Base-by-base conservation (phyloP, 768 basidiomycete genomes). In the Hericium erinaceus region DNA sequence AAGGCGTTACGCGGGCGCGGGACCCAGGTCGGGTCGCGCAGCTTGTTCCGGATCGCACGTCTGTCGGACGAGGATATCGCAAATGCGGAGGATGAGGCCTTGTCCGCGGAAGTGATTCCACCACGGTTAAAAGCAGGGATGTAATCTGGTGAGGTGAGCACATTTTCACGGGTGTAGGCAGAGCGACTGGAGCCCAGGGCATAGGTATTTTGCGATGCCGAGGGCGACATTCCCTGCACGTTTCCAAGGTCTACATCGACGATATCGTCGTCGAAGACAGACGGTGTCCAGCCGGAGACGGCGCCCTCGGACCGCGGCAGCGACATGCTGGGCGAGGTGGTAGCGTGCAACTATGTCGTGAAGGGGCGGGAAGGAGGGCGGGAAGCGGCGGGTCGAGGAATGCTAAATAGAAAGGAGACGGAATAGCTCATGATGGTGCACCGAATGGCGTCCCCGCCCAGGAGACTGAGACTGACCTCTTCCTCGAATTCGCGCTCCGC, bases 1-100 rank as follows among this genome's bases (percentile, higher is more conserved):
- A 87, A 87, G 48, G 82, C 75, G 59, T 87, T 87, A 1, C 82
- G 77, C 3, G 86, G 86, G 12, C 86, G 80, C 24, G 84, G 81
- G 39, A 85, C 77, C 77, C 80, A 82, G n/a, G 67, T 69, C 0
- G 83, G 79, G 57, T 84, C 79, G 10, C 73, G 72, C 55, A 71
- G 67, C 41, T 75, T 73, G 52, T 77, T 72, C 22, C 70, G 68
- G 49, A 69, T 69, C 37, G 73, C 68, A 7, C 72, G 72, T 48
- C 74, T 70, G 20, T 73, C 67, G n/a, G 73, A 73, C n/a, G 75
- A 74, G 52, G 73, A 64, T 52, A 60, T 61, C 15, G 55, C 26
- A 33, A 63, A 61, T 1, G 44, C 39, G 11, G 57, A 46, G 26
- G 60, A 51, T 1, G 41, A 52, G 33, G 33, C 33, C 20, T 57